These are phyloP conservation scores for Acanthamoeba culbertsoni DNA, from an alignment of 208 protist species.

Conservation along the genomic window DNA sequence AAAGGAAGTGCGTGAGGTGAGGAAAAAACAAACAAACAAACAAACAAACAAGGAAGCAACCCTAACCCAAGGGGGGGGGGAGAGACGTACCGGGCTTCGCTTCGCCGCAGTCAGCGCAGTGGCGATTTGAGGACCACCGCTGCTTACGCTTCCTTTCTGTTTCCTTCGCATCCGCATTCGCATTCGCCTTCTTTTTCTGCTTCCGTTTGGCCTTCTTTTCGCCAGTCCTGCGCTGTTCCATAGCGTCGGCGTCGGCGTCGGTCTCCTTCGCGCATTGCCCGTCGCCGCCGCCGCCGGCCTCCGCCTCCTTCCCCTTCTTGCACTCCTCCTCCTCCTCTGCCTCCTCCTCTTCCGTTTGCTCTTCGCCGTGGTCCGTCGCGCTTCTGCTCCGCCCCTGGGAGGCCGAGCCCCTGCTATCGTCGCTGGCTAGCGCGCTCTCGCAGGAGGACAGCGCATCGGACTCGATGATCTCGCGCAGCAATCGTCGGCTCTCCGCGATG, in stretches of 20 bases:
- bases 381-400: not conserved
- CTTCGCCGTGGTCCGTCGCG: not conserved
- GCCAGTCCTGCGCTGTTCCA: not conserved
- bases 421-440: too few species aligned
- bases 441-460: not conserved
- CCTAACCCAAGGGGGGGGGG: not conserved
- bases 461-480: slow-evolving; percentile 12
- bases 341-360: not conserved
- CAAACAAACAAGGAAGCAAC: not conserved
- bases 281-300: not conserved
- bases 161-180: not conserved
- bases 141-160: not conserved
- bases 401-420: too few species aligned
- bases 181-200: not conserved
- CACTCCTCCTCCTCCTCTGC: not conserved
- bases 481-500: not conserved
- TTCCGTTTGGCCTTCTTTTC: not conserved
- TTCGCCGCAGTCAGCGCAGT: slow-evolving; percentile 8
- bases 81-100: not conserved
- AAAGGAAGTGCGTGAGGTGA: not conserved
- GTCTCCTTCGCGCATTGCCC: not conserved
- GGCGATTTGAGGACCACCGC: not conserved
- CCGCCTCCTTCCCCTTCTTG: not conserved
- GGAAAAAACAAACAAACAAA: not conserved
- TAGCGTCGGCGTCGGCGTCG: not conserved